Evolutionary conservation across 139 green algal species (phyloP), one percentile per base, ranked within the genome.

Genomic region (Chlorella sorokiniana): DNA sequence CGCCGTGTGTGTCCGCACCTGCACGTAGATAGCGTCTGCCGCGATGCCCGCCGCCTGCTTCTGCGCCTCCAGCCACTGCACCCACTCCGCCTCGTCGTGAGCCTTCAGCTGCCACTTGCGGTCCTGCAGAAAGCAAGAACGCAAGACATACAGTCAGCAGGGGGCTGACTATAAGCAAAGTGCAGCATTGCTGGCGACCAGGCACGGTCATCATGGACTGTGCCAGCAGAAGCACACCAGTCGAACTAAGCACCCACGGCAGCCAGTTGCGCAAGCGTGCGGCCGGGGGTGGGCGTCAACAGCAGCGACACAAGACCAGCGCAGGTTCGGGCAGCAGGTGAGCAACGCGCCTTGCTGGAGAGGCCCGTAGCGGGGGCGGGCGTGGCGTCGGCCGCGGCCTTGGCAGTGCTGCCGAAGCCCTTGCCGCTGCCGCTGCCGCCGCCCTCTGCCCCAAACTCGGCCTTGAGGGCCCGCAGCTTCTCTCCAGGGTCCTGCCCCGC

Each of bases 31-130:
- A 35, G 90, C 71, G 6, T 76, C 76, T 2, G 78, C 71, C 35
- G 68, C 44, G 29, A 72, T 48, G 51, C 72, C 86, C 85, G 69
- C 68, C 29, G 75, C 83, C 82, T 92, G 88, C 33, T 73, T 56
- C 83, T 98, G 94, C 48, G 89, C 76, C 38, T 90, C 74, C 20
- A 98, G n/a, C 95, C 95, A 98, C 16, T 80, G 78, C 87, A 54
- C 11, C 90, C 92, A 95, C 89, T 95, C 91, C 18, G 54, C 64
- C 35, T 77, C 37, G 35, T 84, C 75, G 31, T 81, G 76, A 6
- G 92, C 76, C 74, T 91, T 74, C 33, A 97, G 82, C 76, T 90
- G 38, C 92, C 94, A 95, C 69, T 63, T 69, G 29, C 69, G 63
- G 73, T 83, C 78, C 78, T 82, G 75, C 61, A 61, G 40, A 29